A percentile compares a stretch with the other conserved stretches of the same genome.
Evolutionary conservation across 176 grass and related monocot species (phyloP).

Genomic region (Poa annua): DNA sequence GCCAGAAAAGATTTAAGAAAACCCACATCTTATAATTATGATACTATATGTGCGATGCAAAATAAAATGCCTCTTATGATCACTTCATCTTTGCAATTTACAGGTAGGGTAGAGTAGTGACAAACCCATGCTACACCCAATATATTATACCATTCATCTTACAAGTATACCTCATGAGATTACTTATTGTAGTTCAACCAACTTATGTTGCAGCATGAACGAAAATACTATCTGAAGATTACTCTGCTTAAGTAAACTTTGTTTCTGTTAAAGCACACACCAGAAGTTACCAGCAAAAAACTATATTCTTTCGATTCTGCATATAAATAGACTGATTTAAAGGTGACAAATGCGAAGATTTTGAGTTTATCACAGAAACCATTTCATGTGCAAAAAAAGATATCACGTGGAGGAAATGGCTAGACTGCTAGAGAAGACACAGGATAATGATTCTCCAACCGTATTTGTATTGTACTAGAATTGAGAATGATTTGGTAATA

Average conservation of each 20-base stretch:
- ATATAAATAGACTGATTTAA: not conserved
- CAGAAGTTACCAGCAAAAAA: not conserved
- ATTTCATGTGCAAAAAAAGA: not conserved
- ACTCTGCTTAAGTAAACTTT: not conserved
- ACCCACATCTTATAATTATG: not conserved
- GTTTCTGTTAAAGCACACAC: not conserved
- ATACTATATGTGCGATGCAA: not conserved
- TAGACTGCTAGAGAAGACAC: not conserved
- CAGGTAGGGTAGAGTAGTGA: not conserved
- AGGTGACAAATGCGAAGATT: not conserved
- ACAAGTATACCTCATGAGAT: not conserved
- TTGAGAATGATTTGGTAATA: conserved; percentile 1
- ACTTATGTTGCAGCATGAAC: not conserved
- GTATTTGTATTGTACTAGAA: not conserved
- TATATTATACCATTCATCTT: conserved; percentile 8
- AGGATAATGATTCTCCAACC: not conserved
- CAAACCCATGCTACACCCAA: not conserved
- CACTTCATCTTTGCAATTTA: not conserved
- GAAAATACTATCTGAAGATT: not conserved
- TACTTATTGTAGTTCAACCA: not conserved
- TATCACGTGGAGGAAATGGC: not conserved
- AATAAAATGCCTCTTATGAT: not conserved
- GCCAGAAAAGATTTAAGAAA: not conserved
- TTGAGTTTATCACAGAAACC: not conserved
- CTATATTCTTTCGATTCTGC: not conserved